Conservation (phyloP, 768 basidiomycete species). For the Suillus brevipes region DNA sequence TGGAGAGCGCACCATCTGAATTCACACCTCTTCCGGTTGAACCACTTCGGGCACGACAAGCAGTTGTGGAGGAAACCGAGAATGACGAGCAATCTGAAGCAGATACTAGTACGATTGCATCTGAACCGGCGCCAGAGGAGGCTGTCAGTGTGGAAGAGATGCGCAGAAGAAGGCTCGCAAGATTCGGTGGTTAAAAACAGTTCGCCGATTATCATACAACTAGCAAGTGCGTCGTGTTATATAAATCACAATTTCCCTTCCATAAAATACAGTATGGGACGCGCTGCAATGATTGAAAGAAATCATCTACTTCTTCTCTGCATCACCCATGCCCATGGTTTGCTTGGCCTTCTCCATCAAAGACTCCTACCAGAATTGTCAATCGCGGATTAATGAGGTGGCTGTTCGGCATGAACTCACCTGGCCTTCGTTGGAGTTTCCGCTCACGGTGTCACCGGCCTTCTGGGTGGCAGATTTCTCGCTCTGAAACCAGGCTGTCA, state of each 20-base stretch:
- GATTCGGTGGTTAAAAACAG: slow-evolving; percentile 51
- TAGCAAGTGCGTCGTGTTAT: background rate
- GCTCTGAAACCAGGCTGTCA: slow-evolving; percentile 30
- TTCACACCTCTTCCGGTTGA: slow-evolving; percentile 39
- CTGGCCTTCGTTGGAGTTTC: slow-evolving; percentile 49
- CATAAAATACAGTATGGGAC: background rate
- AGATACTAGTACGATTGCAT: slow-evolving; percentile 33
- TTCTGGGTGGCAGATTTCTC: slow-evolving; percentile 55
- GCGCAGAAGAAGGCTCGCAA: slow-evolving; percentile 59
- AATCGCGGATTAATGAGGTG: background rate
- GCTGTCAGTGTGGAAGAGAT: slow-evolving; percentile 64
- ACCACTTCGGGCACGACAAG: slow-evolving; percentile 19
- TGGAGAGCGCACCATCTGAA: slow-evolving; percentile 61
- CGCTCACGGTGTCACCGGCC: slow-evolving; percentile 46
- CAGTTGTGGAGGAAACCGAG: slow-evolving; percentile 17
- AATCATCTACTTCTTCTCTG: slow-evolving; percentile 2
- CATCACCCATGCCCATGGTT: slow-evolving; percentile 11
- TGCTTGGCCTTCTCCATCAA: slow-evolving; percentile 18
- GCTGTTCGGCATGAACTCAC: slow-evolving; percentile 22
- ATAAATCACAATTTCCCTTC: background rate
- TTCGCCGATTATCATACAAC: background rate
- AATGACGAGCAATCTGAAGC: slow-evolving; percentile 39
- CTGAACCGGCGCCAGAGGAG: slow-evolving; percentile 31
- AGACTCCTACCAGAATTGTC: slow-evolving; percentile 9
- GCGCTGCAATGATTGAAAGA: background rate